These are phyloP conservation scores for Diophrys appendiculata DNA, from an alignment of 73 alveolate genomes.

Conservation along the genomic window DNA sequence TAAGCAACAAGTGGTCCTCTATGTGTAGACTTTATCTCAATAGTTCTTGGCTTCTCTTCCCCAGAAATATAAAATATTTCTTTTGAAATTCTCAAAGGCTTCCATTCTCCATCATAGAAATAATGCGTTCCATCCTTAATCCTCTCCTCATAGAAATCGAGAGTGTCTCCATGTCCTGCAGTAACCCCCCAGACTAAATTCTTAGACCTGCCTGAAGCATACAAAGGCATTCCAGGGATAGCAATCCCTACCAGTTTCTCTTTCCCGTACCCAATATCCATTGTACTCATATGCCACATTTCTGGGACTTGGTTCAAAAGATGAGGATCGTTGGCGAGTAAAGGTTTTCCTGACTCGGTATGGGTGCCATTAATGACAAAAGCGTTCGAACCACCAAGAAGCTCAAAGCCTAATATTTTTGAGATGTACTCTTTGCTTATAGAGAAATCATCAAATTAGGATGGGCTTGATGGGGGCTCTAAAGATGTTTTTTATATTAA, in stretches of 20 bases:
- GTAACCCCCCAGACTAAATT: slow-evolving; percentile 82
- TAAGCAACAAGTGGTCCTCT: slow-evolving; percentile 1
- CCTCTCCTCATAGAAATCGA: slow-evolving; percentile 86
- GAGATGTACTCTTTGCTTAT: slow-evolving; percentile 3
- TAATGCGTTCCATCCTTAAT: slow-evolving; percentile 74
- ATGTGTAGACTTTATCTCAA: slow-evolving; percentile 1
- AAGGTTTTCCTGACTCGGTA: slow-evolving; percentile 93
- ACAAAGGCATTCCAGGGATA: slow-evolving; percentile 85
- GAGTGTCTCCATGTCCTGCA: slow-evolving; percentile 75
- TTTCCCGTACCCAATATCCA: slow-evolving; percentile 10
- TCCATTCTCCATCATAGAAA: slow-evolving; percentile 79
- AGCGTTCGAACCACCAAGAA: slow-evolving; percentile 64
- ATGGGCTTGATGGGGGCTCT: not conserved
- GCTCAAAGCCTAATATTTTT: too few species aligned
- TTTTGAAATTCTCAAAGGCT: slow-evolving; percentile 46
- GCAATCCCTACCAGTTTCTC: slow-evolving; percentile 60
- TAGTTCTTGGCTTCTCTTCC: not conserved
- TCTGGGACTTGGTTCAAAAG: slow-evolving; percentile 4
- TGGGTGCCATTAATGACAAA: slow-evolving; percentile 93
- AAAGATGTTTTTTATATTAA: not conserved
- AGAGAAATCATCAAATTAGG: slow-evolving; percentile 4
- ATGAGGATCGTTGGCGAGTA: slow-evolving; percentile 31
- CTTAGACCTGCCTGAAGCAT: slow-evolving; percentile 74
- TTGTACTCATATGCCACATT: slow-evolving; percentile 8
- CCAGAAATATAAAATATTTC: too few species aligned